A percentile compares a stretch with the other conserved stretches of the same genome.
Evolutionary conservation across 495 filamentous ascomycete species (phyloP).

Genomic region (Tuber borchii): DNA sequence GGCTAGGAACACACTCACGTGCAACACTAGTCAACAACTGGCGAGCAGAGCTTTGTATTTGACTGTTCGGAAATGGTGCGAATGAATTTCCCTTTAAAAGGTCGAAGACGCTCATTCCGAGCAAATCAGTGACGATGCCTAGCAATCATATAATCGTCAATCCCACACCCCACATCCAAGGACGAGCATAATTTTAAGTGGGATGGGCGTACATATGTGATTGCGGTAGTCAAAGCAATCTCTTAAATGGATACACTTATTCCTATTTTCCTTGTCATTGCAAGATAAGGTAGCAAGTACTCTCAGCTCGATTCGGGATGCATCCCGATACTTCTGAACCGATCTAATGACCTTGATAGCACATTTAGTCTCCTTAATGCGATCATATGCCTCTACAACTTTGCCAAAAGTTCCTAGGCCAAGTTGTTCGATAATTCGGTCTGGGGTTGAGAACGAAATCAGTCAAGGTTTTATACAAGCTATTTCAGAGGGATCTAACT

Average conservation of each 20-base stretch:
- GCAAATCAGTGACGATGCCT: constrained; percentile 85
- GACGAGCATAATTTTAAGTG: constrained; percentile 20
- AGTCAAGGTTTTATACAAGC: constrained; percentile 16
- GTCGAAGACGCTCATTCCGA: constrained; percentile 96
- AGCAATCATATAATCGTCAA: constrained; percentile 35
- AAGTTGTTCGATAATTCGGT: constrained; percentile 77
- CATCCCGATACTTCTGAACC: constrained; percentile 95
- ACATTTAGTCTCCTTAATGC: constrained; percentile 64
- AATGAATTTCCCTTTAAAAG: constrained; percentile 92
- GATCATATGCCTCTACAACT: constrained; percentile 86
- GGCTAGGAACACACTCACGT: constrained; percentile 57
- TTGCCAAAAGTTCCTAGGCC: constrained; percentile 98
- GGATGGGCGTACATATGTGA: constrained; percentile 65
- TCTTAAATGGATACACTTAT: constrained; percentile 92
- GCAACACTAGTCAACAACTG: constrained; percentile 97
- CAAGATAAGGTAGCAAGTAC: constrained; percentile 82
- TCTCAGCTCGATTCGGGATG: constrained; percentile 89
- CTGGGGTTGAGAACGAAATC: constrained; percentile 48
- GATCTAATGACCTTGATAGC: constrained; percentile 97
- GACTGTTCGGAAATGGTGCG: constrained; percentile 96
- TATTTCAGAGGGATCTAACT: constrained; percentile 44
- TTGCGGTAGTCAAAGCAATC: constrained; percentile 97
- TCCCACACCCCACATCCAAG: constrained; percentile 27
- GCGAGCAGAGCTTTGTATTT: constrained; percentile 93
- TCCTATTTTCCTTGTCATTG: constrained; percentile 86